Conservation (phyloP, 352 stramenopile species). For the Nothophytophthora sp. region DNA sequence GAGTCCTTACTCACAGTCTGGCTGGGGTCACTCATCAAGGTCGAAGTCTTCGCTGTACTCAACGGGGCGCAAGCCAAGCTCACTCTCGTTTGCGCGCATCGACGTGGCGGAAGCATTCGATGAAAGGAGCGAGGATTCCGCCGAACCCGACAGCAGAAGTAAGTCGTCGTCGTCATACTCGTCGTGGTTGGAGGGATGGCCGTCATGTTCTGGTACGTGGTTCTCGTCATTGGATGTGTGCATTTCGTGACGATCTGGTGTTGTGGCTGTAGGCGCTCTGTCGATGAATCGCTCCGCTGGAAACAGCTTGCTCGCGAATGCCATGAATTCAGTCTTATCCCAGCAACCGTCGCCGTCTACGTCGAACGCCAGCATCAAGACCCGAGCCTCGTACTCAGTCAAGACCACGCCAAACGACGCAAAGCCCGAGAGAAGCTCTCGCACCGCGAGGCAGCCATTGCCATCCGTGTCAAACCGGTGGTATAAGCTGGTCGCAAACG, state of each 20-base stretch:
- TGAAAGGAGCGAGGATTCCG: slow-evolving; percentile 5
- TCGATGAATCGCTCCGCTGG: slow-evolving; percentile 12
- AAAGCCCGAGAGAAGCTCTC: slow-evolving; percentile 57
- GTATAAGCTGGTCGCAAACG: slow-evolving; percentile 41
- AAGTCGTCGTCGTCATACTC: slow-evolving; percentile 25
- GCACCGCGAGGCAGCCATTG: slow-evolving; percentile 59
- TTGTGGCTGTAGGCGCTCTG: background rate
- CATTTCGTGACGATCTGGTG: background rate
- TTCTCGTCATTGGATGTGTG: background rate
- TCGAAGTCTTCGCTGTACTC: slow-evolving; percentile 74
- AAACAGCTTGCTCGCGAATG: slow-evolving; percentile 43
- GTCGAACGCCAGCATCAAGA: slow-evolving; percentile 61
- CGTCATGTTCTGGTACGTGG: background rate
- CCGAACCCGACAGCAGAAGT: slow-evolving; percentile 14
- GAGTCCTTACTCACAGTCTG: background rate
- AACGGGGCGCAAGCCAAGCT: slow-evolving; percentile 8
- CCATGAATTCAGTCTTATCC: slow-evolving; percentile 47
- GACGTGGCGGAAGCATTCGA: slow-evolving; percentile 14
- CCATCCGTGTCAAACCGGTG: slow-evolving; percentile 52
- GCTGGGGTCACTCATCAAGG: slow-evolving; percentile 6
- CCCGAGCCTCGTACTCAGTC: slow-evolving; percentile 35
- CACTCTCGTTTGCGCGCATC: slow-evolving; percentile 13
- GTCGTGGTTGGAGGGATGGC: background rate
- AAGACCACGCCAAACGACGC: slow-evolving; percentile 38
- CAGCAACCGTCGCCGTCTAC: slow-evolving; percentile 52